Evolutionary conservation across 2,329 filamentous ascomycete species (phyloP).

Genomic region (Cadophora luteo-olivacea): DNA sequence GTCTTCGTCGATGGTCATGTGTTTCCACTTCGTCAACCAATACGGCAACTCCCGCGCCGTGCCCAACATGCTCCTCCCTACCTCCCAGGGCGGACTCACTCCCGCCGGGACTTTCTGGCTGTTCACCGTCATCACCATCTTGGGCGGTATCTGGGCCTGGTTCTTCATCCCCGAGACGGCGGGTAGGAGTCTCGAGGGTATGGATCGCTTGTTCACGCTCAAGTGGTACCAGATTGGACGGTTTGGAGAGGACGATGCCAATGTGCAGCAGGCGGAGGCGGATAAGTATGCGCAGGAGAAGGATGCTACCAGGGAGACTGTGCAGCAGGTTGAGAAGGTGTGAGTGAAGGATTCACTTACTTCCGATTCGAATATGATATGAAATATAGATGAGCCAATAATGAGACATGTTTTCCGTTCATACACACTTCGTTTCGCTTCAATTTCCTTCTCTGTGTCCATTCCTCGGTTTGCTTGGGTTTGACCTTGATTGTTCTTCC

Average conservation of each 20-base stretch:
- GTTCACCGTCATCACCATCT: slow-evolving; percentile 70
- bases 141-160: slow-evolving; percentile 75
- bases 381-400: slow-evolving; percentile 6
- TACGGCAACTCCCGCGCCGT: slow-evolving; percentile 79
- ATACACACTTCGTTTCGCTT: no score
- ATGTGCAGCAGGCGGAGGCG: slow-evolving; percentile 50
- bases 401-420: background rate
- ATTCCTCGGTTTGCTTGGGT: no score
- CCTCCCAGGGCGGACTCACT: slow-evolving; percentile 55
- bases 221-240: slow-evolving; percentile 78
- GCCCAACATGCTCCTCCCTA: slow-evolving; percentile 72
- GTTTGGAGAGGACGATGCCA: slow-evolving; percentile 53
- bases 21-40: slow-evolving; percentile 79
- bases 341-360: background rate
- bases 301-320: slow-evolving; percentile 46
- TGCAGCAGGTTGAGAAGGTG: slow-evolving; percentile 29
- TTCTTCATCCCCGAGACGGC: slow-evolving; percentile 76
- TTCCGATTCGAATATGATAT: background rate
- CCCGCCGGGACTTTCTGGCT: slow-evolving; percentile 76
- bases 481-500: no score
- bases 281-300: slow-evolving; percentile 50
- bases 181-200: slow-evolving; percentile 69
- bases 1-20: slow-evolving; percentile 77
- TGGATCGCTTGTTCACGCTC: slow-evolving; percentile 74
- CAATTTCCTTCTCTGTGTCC: no score